Evolutionary conservation across 192 early-diverging fungal species (phyloP), one percentile per base, ranked within the genome.

Genomic region (Coemansia sp.): DNA sequence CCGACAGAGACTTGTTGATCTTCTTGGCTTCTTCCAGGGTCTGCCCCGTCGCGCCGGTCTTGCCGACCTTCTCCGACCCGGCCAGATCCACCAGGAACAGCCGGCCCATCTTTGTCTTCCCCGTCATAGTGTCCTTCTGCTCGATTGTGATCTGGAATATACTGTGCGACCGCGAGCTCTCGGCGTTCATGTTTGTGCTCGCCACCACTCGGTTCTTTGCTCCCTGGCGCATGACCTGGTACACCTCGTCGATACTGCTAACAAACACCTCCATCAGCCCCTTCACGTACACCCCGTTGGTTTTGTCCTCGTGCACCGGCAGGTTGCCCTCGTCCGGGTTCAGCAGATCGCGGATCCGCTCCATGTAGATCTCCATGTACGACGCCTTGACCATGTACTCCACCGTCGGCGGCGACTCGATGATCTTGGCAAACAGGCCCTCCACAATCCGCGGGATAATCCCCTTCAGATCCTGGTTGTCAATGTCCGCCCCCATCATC

Each of bases 281-380:
- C 59, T 99, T 98, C 13, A 99, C 97, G 56, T 98, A 99, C 18
- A 99, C 95, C 50, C 97, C 97, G 44, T 85, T 82, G 44, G 76
- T 70, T 65, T 98, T 99, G 48, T 99, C 94, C 65, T 99, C 97
- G 56, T 99, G 92, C 40, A 98, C 85, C 2, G 94, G 92, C 42
- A 98, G 76, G 62, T 94, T 97, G 69, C 89, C 81, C 87, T 78
- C 70, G n/a, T 61, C 51, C 9, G 68, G 76, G 65, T 92, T 89
- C 29, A 99, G 78, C 58, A 99, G 64, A 81, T 99, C 97, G 47
- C 94, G 81, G 50, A 99, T 91, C 63, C 87, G 90, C 56, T 99
- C 97, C 95, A 98, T 99, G 77, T 99, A 99, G 55, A 99, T 96
- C 82, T 99, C 97, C 94, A 99, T 97, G 75, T 87, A 99, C n/a